Base-by-base conservation (phyloP, 257 asterid genomes). In the Parsonsia alboflavescens region DNA sequence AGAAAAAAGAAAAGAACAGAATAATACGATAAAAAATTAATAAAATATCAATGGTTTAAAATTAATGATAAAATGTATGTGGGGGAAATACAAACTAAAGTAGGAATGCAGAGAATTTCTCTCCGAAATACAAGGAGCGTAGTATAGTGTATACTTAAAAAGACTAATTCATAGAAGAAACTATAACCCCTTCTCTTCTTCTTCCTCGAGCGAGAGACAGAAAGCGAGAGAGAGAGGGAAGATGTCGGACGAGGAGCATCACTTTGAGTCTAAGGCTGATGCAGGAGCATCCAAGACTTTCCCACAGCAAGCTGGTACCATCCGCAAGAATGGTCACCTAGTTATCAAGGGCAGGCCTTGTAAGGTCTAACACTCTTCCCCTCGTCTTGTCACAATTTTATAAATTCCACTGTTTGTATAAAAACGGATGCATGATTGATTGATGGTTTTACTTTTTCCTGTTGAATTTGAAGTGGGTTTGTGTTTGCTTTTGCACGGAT, bases 161-260 rank as follows among this genome's bases (percentile, higher is more conserved):
- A 53, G 56, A 50, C 56, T 50, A 7, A 1, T 33, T 33, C 39
- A 33, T 33, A 33, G 39, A 33, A 33, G 3, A 33, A 33, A 33
- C 39, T 33, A 1, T 3, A 33, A 33, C 39, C 39, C 39, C 39
- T 33, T 33, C 39, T 33, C 39, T 33, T 33, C 39, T 1, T 33
- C 39, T 3, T 33, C 39, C 39, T 33, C 39, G 39, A 33, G 39
- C 39, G 39, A n/a, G n/a, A n/a, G n/a, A n/a, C n/a, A n/a, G n/a
- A n/a, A n/a, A n/a, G n/a, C n/a, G n/a, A n/a, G 39, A 77, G 76
- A 73, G 22, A 79, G 75, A 80, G 79, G 75, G 70, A 80, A 49
- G 73, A 90, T 90, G 96, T 90, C 93, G 75, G 93, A 90, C 88
- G 96, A 90, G 61, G 96, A 90, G 77, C 96, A 90, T 82, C 96